These are phyloP conservation scores for Cryptococcus floricola DNA, from an alignment of 1,284 basidiomycete genomes.

Conservation along the genomic window DNA sequence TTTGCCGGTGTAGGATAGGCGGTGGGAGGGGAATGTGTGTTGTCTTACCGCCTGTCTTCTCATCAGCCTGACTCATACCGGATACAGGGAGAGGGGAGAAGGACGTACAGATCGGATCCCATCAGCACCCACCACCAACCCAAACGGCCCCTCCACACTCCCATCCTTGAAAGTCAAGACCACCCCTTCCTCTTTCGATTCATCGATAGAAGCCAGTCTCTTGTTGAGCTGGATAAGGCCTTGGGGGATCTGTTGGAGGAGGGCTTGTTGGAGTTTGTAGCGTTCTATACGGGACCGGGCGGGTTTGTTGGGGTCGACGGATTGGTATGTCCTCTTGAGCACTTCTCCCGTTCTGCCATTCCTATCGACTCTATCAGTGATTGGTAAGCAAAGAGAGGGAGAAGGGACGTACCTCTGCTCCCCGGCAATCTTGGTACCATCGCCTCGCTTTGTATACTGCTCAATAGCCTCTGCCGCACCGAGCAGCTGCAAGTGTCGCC, in stretches of 20 bases:
- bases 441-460: conserved; percentile 15
- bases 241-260: conserved; percentile 21
- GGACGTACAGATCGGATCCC: conserved; percentile 31
- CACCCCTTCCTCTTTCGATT: conserved; percentile 10
- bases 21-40: conserved; percentile 18
- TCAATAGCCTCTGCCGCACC: conserved; percentile 26
- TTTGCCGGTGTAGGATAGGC: conserved; percentile 22
- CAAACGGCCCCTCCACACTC: conserved; percentile 19
- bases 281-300: conserved; percentile 25
- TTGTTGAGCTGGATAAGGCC: conserved; percentile 28
- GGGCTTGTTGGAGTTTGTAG: conserved; percentile 30
- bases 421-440: conserved; percentile 14
- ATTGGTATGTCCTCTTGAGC: conserved; percentile 11
- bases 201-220: conserved; percentile 12
- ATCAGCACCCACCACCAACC: conserved; percentile 35
- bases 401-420: conserved; percentile 13
- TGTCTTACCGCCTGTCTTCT: conserved; percentile 24
- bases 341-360: conserved; percentile 26
- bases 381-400: not conserved
- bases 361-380: not conserved
- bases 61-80: not conserved
- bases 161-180: conserved; percentile 25
- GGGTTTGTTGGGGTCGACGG: conserved; percentile 16
- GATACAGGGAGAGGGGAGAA: not conserved
- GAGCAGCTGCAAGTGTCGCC: conserved; percentile 27